Evolutionary conservation across 2,329 filamentous ascomycete genomes (phyloP), one percentile per base, ranked within the genome.

Genomic region (Trichoderma sp.): DNA sequence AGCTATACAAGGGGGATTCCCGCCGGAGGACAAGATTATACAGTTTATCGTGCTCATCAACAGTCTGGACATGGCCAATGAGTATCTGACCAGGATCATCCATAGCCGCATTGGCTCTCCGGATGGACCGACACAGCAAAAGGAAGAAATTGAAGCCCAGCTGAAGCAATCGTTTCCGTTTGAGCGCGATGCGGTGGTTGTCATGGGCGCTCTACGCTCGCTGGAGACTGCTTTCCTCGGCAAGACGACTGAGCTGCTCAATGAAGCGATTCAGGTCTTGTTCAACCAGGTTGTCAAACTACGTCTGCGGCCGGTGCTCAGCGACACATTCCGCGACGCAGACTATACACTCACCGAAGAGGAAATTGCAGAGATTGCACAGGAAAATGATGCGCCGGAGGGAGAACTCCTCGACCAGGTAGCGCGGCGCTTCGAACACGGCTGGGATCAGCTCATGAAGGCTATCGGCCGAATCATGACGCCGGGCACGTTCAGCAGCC

Each of bases 41-140:
- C 84, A 90, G 4, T 99, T 99, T 75, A 87, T 97, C 17, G 89
- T 98, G 24, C 84, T 97, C 54, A 92, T 97, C 77, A 99, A 99
- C 82, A 97, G 94, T 74, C 87, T 99, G 28, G 94, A 99, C 74
- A 86, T 97, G 67, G 90, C 93, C 10, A 92, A 92, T 68, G 92
- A 97, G 73, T 99, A 99, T 77, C 85, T 97, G 58, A 86, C 87
- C 17, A 90, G 94, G 63, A 97, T 99, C 70, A 89, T 98, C 51
- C 83, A 85, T 39, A 84, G 87, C 41, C 87, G 90, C 55, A 80
- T 93, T 28, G 79, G 80, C 41, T 76, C 77, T 17, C 71, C 80
- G 0, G 74, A 78, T 6, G 78, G 79, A 1, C 71, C 78, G 52
- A 69, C 68, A 19, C 74, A 79, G 34, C 73, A 72, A 7, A 69